These are phyloP conservation scores for Paecilomyces niveus DNA, from an alignment of 2,329 filamentous ascomycete genomes.

Conservation along the genomic window DNA sequence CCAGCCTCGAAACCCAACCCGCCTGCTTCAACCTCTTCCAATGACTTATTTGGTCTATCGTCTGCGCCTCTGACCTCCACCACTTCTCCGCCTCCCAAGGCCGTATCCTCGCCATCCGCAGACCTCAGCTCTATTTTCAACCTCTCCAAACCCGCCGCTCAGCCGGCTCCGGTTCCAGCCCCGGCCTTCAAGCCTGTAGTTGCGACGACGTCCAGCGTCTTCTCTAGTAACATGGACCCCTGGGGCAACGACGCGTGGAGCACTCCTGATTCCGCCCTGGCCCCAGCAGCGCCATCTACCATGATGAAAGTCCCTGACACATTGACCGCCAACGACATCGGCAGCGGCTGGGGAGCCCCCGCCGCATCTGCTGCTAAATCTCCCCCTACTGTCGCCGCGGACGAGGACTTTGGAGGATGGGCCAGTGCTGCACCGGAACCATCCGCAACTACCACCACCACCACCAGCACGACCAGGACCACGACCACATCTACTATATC, in stretches of 20 bases:
- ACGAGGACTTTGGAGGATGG: slow-evolving; percentile 97
- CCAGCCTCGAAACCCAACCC: slow-evolving; percentile 40
- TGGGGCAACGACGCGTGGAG: slow-evolving; percentile 88
- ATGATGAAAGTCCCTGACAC: slow-evolving; percentile 39
- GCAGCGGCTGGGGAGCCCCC: slow-evolving; percentile 55
- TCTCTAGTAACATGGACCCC: slow-evolving; percentile 53
- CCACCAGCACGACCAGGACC: slow-evolving; percentile 22
- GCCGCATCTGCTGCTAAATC: slow-evolving; percentile 28
- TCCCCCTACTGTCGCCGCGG: slow-evolving; percentile 65
- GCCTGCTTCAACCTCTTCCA: slow-evolving; percentile 51
- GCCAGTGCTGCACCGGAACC: slow-evolving; percentile 61
- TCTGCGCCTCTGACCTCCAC: slow-evolving; percentile 39
- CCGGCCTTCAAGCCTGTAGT: slow-evolving; percentile 23
- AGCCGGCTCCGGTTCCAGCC: slow-evolving; percentile 39
- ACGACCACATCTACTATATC: slow-evolving; percentile 31
- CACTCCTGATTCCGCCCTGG: slow-evolving; percentile 51
- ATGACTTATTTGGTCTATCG: slow-evolving; percentile 74
- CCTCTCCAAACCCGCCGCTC: slow-evolving; percentile 51
- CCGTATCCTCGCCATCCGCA: slow-evolving; percentile 30
- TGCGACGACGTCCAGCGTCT: slow-evolving; percentile 30
- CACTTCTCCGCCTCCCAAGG: slow-evolving; percentile 38
- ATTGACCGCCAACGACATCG: slow-evolving; percentile 54
- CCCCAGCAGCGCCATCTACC: slow-evolving; percentile 25
- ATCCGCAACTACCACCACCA: slow-evolving; percentile 33
- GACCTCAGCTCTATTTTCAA: slow-evolving; percentile 68